A percentile compares a stretch with the other conserved stretches of the same genome.
phyloP scores from a whole-genome alignment of 495 filamentous ascomycete species.

The Podospora conica region DNA sequence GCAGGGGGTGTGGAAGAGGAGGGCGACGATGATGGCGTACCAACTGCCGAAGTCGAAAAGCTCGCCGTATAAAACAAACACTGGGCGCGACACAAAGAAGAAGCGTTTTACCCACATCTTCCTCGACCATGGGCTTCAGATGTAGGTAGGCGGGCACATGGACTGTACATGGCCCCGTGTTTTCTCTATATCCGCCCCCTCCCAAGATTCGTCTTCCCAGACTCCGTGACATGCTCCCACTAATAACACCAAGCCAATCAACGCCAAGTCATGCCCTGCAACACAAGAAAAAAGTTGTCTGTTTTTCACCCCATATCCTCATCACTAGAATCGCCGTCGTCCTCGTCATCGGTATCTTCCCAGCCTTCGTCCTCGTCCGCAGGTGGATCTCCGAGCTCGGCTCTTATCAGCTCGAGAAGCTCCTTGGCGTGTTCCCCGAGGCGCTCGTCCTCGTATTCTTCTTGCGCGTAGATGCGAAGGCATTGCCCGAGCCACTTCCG shows the following conservation, averaged over 20 bases:
- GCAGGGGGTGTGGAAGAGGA: slow-evolving; percentile 72
- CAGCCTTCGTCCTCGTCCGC: slow-evolving; percentile 47
- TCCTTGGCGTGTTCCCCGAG: slow-evolving; percentile 61
- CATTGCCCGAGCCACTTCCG: slow-evolving; percentile 56
- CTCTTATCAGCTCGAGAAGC: slow-evolving; percentile 49
- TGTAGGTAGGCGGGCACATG: background rate
- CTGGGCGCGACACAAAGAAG: background rate
- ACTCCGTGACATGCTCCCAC: slow-evolving; percentile 19
- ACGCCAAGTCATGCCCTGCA: background rate
- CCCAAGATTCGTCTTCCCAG: slow-evolving; percentile 15
- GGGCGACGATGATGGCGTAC: slow-evolving; percentile 40
- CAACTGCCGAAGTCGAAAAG: slow-evolving; percentile 56
- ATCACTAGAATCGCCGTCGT: slow-evolving; percentile 21
- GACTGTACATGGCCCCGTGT: background rate
- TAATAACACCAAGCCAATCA: slow-evolving; percentile 9
- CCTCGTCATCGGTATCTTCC: slow-evolving; percentile 33
- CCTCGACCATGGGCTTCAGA: background rate
- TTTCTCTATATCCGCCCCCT: slow-evolving; percentile 1
- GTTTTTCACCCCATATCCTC: slow-evolving; percentile 29
- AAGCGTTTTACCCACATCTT: background rate
- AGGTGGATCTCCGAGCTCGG: slow-evolving; percentile 48
- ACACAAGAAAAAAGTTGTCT: background rate
- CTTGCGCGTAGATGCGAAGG: slow-evolving; percentile 51
- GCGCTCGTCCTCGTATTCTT: slow-evolving; percentile 68
- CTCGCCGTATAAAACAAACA: slow-evolving; percentile 49